Evolutionary conservation across 805 yeast species (phyloP), one percentile per base, ranked within the genome.

Genomic region (Candida easanensis): DNA sequence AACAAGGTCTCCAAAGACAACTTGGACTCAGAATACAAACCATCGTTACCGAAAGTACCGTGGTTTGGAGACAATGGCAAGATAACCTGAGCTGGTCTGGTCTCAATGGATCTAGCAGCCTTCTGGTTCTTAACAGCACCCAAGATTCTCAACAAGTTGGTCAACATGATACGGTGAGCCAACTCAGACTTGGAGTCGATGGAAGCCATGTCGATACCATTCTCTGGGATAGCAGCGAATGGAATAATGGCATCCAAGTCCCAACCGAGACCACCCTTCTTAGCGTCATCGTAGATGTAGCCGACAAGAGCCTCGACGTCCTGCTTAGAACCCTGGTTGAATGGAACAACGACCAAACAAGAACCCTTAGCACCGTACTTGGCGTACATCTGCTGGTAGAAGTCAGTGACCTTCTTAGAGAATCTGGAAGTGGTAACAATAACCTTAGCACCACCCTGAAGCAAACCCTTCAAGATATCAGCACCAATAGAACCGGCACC

Each of bases 401-500:
- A 91, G 69, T 93, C 98, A 42, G 98, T 90, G 38, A 88, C 96
- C 65, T 83, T 79, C 74, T 88, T 87, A 51, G 96, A 86, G 78
- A 85, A 93, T 68, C 97, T 80, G 21, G 97, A 89, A 41, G 99
- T 93, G 37, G 99, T 93, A 44, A 91, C 96, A 62, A 93, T 74
- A 57, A 90, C 97, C 67, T 85, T 88, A 37, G 99, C 98, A 75
- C 99, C 99, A 71, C 99, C 99, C 61, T 91, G 82, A 44, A 93
- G 74, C 63, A 93, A 75, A 53, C 99, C 99, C 72, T 88, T 95
- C 63, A 93, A 76, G 55, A 93, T 79, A 69, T 93, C 97, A 49
- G 97, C 97, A 72, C 98, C 99, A 62, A 93, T 93, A 39, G 99
- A 93, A 42, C 98, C 99, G 38, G 88, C 90, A 75, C 99, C 99